Evolutionary conservation across 2,329 filamentous ascomycete species (phyloP).

Genomic region (Amauroascus niger): DNA sequence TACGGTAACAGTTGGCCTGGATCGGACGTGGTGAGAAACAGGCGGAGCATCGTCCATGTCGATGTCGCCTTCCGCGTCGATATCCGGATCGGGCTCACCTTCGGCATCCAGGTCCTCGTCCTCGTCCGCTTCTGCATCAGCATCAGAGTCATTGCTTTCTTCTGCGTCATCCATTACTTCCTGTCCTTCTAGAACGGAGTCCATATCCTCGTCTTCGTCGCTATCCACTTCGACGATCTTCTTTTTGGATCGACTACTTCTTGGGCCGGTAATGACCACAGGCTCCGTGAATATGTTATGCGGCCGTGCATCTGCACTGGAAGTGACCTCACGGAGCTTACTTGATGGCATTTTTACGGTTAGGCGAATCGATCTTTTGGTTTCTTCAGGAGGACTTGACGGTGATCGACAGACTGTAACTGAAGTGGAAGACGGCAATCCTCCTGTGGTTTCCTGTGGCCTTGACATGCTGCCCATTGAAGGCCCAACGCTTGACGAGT

Average conservation of each 20-base stretch:
- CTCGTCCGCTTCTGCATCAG: slow-evolving; percentile 27
- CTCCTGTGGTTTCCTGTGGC: slow-evolving; percentile 29
- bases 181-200: slow-evolving; percentile 15
- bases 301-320: slow-evolving; percentile 22
- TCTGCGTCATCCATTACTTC: slow-evolving; percentile 38
- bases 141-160: slow-evolving; percentile 20
- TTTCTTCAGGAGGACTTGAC: slow-evolving; percentile 29
- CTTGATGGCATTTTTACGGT: slow-evolving; percentile 43
- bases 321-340: slow-evolving; percentile 42
- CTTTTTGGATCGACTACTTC: slow-evolving; percentile 38
- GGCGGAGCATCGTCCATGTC: slow-evolving; percentile 41
- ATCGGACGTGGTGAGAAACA: slow-evolving; percentile 28
- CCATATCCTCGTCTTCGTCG: slow-evolving; percentile 42
- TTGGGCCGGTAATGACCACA: slow-evolving; percentile 38
- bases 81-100: slow-evolving; percentile 22
- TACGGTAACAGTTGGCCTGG: slow-evolving; percentile 31
- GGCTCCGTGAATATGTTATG: slow-evolving; percentile 40
- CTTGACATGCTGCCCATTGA: slow-evolving; percentile 32
- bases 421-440: slow-evolving; percentile 24
- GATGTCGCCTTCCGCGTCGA: slow-evolving; percentile 28
- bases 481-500: slow-evolving; percentile 19
- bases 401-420: slow-evolving; percentile 32
- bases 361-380: slow-evolving; percentile 36
- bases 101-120: slow-evolving; percentile 25
- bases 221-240: slow-evolving; percentile 38